Evolutionary conservation across 2,329 filamentous ascomycete genomes (phyloP).

Genomic region (Podosphaera leucotricha): DNA sequence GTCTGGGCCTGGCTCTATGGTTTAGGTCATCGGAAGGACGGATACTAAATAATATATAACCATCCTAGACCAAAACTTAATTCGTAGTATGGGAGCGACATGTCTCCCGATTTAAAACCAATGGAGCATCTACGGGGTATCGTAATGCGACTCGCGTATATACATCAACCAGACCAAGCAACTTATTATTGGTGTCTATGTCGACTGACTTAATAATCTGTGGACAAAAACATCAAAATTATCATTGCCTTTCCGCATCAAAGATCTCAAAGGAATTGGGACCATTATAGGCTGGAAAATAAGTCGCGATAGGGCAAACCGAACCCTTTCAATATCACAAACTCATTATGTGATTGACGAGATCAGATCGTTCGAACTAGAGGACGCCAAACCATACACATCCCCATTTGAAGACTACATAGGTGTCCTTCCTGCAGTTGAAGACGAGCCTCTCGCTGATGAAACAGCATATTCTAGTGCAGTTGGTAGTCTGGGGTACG

Average conservation of each 20-base stretch:
- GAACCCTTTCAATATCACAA: neutral
- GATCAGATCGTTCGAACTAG: neutral
- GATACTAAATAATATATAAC: no score
- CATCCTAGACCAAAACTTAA: no score
- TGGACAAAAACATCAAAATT: neutral
- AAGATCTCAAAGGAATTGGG: neutral
- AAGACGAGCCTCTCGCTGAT: neutral
- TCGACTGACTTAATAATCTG: neutral
- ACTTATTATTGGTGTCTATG: neutral
- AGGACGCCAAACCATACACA: neutral
- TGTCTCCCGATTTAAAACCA: no score
- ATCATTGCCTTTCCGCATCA: neutral
- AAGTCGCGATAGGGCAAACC: neutral
- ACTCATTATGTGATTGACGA: neutral
- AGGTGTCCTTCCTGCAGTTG: neutral
- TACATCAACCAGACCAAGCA: neutral
- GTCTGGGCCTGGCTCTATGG: no score
- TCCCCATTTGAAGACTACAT: neutral
- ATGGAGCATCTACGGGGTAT: no score
- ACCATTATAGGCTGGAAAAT: slow-evolving; percentile 1
- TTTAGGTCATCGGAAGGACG: no score
- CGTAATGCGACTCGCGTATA: neutral
- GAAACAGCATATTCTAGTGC: slow-evolving; percentile 1
- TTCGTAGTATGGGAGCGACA: no score
- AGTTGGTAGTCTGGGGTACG: neutral